Conservation (phyloP, 1,284 basidiomycete species). For the Leccinum solheimii region DNA sequence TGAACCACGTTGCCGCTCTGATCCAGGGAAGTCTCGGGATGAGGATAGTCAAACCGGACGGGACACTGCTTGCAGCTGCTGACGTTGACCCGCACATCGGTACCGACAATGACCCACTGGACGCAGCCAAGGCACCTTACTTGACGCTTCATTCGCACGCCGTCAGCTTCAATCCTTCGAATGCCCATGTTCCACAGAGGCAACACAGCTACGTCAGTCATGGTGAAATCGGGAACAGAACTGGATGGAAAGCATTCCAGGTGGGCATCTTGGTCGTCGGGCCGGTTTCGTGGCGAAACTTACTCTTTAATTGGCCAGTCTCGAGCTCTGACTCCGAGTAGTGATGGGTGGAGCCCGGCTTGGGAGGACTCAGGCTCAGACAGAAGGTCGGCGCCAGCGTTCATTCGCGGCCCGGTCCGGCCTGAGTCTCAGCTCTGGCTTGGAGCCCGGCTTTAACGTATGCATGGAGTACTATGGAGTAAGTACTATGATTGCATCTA, state of each 20-base stretch:
- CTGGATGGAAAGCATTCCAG: slow-evolving; percentile 8
- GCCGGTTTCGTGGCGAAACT: not conserved
- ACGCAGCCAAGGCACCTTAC: not conserved
- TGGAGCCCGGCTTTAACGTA: no score
- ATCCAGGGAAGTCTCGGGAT: slow-evolving; percentile 12
- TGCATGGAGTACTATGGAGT: no score
- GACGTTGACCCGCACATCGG: not conserved
- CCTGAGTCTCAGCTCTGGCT: no score
- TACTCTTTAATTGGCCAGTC: not conserved
- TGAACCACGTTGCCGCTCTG: slow-evolving; percentile 3
- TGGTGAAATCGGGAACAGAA: not conserved
- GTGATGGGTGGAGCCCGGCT: no score
- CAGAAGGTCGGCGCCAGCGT: no score
- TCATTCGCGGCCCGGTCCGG: no score
- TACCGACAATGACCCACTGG: not conserved
- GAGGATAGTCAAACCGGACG: slow-evolving; percentile 19
- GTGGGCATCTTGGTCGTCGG: not conserved
- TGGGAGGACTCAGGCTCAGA: no score
- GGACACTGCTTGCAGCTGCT: slow-evolving; percentile 10
- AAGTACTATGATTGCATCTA: no score
- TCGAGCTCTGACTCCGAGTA: no score
- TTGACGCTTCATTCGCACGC: slow-evolving; percentile 13
- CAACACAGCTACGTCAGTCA: not conserved
- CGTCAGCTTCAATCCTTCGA: not conserved
- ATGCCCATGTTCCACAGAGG: slow-evolving; percentile 2